These are phyloP conservation scores for Starmerella apis DNA, from an alignment of 805 yeast genomes.

Conservation along the genomic window DNA sequence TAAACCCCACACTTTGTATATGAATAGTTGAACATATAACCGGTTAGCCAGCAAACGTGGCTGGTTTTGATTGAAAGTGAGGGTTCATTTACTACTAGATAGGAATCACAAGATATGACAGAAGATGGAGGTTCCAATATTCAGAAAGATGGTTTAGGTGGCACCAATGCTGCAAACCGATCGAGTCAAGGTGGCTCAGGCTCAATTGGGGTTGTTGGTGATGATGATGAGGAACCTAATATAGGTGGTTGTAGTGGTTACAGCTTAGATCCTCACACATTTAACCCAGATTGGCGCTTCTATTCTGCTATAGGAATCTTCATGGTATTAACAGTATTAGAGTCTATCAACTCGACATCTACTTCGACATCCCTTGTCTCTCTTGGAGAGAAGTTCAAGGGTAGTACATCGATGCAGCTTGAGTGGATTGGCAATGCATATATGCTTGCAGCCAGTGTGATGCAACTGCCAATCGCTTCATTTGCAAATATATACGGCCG, in stretches of 20 bases:
- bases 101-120: constrained; percentile 5
- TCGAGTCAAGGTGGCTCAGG: neutral
- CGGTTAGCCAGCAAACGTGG: neutral
- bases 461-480: constrained; percentile 18
- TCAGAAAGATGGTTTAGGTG: constrained; percentile 7
- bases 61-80: neutral
- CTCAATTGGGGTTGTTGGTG: neutral
- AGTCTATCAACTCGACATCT: constrained; percentile 15
- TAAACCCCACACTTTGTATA: neutral
- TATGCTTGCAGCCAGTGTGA: constrained; percentile 21
- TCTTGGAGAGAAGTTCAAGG: constrained; percentile 10
- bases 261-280: neutral
- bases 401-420: constrained; percentile 22
- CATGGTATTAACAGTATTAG: constrained; percentile 16
- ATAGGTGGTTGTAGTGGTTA: constrained; percentile 12
- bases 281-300: constrained; percentile 15
- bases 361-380: constrained; percentile 14
- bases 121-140: constrained; percentile 14
- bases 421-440: constrained; percentile 27
- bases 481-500: constrained; percentile 31
- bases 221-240: constrained; percentile 17
- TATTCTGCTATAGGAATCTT: constrained; percentile 9
- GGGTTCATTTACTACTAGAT: neutral
- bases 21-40: neutral
- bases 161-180: neutral